phyloP scores from a whole-genome alignment of 345 rosid genomes.

The Lenwebbia sp. region DNA sequence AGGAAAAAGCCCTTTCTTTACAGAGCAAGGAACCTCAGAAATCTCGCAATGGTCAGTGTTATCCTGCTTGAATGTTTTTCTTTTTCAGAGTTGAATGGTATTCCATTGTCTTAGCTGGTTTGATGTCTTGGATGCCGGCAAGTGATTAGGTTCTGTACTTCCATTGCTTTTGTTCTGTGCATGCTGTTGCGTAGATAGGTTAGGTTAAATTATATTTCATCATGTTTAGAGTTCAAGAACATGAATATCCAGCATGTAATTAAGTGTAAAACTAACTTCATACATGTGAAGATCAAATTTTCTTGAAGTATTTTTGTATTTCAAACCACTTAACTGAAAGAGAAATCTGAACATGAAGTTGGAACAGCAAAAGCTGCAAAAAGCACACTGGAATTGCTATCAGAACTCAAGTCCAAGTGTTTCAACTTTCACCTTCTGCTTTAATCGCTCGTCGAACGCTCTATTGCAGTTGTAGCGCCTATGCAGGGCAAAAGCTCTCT shows the following conservation, averaged over 20 bases:
- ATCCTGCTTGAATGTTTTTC: background rate
- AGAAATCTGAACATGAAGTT: background rate
- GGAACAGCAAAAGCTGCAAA: background rate
- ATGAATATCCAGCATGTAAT: background rate
- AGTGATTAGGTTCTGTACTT: background rate
- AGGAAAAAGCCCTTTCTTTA: constrained; percentile 48
- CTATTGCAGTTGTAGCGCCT: background rate
- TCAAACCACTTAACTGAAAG: background rate
- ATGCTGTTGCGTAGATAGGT: background rate
- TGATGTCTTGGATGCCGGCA: background rate
- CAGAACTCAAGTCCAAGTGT: background rate
- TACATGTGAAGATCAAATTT: background rate
- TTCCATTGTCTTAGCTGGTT: background rate
- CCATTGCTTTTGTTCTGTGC: background rate
- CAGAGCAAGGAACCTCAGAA: constrained; percentile 35
- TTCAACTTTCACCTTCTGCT: background rate
- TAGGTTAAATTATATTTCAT: background rate
- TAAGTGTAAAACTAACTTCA: background rate
- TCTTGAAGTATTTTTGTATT: background rate
- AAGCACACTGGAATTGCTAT: background rate
- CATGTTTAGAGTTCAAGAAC: background rate
- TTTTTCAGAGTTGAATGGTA: background rate
- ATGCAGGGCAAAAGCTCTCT: background rate
- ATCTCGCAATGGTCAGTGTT: constrained; percentile 38
- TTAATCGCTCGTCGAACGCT: background rate